Conservation (phyloP, 2,329 filamentous ascomycete species). For the Fusarium siculi region DNA sequence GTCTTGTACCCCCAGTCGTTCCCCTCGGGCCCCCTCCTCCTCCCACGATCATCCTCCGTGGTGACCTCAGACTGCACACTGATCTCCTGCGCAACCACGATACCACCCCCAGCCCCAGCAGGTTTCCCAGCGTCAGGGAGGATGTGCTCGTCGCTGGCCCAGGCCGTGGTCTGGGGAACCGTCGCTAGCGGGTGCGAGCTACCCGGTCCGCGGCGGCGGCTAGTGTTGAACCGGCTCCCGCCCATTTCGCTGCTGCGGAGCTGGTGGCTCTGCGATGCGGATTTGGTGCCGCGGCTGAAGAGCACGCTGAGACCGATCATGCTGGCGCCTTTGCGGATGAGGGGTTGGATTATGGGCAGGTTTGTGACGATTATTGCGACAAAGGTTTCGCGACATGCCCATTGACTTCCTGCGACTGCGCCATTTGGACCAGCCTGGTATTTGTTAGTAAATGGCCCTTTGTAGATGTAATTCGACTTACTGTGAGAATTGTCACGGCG, state of each 20-base stretch:
- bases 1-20: slow-evolving; percentile 34
- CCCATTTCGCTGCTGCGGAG: slow-evolving; percentile 27
- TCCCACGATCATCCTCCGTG: not conserved
- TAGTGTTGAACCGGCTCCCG: slow-evolving; percentile 28
- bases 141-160: slow-evolving; percentile 40
- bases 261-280: slow-evolving; percentile 35
- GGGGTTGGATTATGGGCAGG: slow-evolving; percentile 38
- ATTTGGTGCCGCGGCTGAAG: slow-evolving; percentile 30
- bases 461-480: not conserved
- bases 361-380: slow-evolving; percentile 53
- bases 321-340: slow-evolving; percentile 34
- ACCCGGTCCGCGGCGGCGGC: slow-evolving; percentile 2
- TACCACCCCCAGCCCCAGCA: slow-evolving; percentile 10
- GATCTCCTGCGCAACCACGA: slow-evolving; percentile 37
- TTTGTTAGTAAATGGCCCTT: not conserved
- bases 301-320: slow-evolving; percentile 34
- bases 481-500: slow-evolving; percentile 33
- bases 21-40: slow-evolving; percentile 2
- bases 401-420: slow-evolving; percentile 38
- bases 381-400: slow-evolving; percentile 54
- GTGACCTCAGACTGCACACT: slow-evolving; percentile 29
- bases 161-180: slow-evolving; percentile 26
- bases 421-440: slow-evolving; percentile 27
- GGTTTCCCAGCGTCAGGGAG: slow-evolving; percentile 13
- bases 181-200: slow-evolving; percentile 14